Evolutionary conservation across 495 filamentous ascomycete species (phyloP).

Genomic region (Aspergillus affinis): DNA sequence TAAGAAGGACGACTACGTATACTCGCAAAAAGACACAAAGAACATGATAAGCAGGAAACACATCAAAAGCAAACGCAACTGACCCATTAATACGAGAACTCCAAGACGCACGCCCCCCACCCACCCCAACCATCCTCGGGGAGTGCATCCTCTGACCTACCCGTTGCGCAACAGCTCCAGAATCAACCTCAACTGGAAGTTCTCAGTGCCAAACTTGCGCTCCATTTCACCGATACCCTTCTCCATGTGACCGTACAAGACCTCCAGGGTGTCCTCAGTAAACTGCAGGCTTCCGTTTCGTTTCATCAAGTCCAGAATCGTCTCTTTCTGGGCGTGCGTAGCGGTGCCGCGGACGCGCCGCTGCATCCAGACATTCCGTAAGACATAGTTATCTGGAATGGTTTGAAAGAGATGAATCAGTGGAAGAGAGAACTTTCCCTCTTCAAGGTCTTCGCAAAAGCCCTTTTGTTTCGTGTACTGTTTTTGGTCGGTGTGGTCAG

Average conservation of each 20-base stretch:
- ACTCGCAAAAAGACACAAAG: too few species aligned
- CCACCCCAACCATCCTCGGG: too few species aligned
- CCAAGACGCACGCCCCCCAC: too few species aligned
- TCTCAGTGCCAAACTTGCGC: conserved; percentile 6
- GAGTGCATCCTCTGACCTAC: not conserved
- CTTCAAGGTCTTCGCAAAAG: not conserved
- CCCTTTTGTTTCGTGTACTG: not conserved
- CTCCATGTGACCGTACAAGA: not conserved
- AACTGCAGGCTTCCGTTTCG: conserved; percentile 4
- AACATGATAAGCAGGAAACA: too few species aligned
- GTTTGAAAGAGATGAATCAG: conserved; percentile 1
- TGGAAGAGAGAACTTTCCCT: not conserved
- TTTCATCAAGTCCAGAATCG: conserved; percentile 10
- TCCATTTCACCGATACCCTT: conserved; percentile 4
- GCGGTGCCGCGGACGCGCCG: conserved; percentile 5
- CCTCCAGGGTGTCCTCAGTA: not conserved
- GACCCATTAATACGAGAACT: too few species aligned
- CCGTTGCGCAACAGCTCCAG: conserved; percentile 10
- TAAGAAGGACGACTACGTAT: too few species aligned
- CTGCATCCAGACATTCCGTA: conserved; percentile 10
- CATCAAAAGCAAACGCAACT: too few species aligned
- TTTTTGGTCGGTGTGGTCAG: too few species aligned
- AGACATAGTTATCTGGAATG: not conserved
- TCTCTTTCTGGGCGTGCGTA: conserved; percentile 1
- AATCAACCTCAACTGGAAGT: conserved; percentile 12